A percentile compares a stretch with the other conserved stretches of the same genome.
phyloP scores from a whole-genome alignment of 176 grass and related monocot species.

The Triticum urartu region DNA sequence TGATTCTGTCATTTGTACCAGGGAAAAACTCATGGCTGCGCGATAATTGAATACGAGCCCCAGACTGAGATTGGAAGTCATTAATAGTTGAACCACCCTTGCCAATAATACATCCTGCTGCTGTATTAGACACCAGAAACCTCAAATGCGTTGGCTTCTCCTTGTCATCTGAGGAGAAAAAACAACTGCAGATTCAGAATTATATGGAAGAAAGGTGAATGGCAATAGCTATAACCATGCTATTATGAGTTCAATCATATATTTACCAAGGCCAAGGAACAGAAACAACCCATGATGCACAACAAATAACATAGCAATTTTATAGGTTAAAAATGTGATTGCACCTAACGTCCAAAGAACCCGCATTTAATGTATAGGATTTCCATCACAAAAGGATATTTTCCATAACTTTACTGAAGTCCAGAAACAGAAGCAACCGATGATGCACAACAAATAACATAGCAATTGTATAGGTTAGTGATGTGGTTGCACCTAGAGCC shows the following conservation, averaged over 20 bases:
- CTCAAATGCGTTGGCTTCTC: conserved; percentile 86
- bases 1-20: conserved; percentile 91
- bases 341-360: no score
- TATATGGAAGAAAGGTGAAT: neutral
- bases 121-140: conserved; percentile 86
- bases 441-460: neutral
- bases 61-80: conserved; percentile 91
- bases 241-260: neutral
- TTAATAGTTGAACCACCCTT: conserved; percentile 96
- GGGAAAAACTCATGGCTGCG: conserved; percentile 95
- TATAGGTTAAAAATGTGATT: neutral
- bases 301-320: neutral
- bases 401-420: neutral
- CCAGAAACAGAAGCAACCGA: neutral
- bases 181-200: conserved; percentile 10
- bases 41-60: conserved; percentile 92
- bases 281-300: neutral
- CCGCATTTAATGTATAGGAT: neutral
- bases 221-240: neutral
- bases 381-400: neutral
- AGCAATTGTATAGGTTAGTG: neutral
- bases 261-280: neutral
- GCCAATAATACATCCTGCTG: conserved; percentile 94
- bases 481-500: neutral
- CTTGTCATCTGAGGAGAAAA: conserved; percentile 44